phyloP scores from a whole-genome alignment of 371 early-diverging fungal genomes.

The Massospora cicadina region DNA sequence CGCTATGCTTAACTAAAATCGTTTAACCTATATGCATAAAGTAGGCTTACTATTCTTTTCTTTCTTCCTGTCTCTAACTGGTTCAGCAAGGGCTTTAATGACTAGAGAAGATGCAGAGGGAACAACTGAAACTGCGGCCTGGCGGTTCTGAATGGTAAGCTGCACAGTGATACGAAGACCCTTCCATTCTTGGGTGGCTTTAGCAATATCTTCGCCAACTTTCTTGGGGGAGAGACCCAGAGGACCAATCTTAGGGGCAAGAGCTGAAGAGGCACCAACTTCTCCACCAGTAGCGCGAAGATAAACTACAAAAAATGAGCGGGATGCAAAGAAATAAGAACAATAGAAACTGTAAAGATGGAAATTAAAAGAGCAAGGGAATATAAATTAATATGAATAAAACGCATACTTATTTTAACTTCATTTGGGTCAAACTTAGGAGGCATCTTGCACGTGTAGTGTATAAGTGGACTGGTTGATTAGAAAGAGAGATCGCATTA shows the following conservation, averaged over 20 bases:
- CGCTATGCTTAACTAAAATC: constrained; percentile 75
- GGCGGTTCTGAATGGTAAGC: constrained; percentile 99
- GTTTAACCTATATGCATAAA: neutral
- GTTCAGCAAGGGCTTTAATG: constrained; percentile 98
- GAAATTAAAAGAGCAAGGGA: neutral
- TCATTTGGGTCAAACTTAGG: constrained; percentile 80
- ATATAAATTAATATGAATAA: neutral
- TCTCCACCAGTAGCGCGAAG: constrained; percentile 98
- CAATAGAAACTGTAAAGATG: neutral
- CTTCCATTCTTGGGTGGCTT: constrained; percentile 98
- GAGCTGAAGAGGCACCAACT: constrained; percentile 94
- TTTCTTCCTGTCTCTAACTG: constrained; percentile 98
- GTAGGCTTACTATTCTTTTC: constrained; percentile 86
- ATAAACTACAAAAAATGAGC: constrained; percentile 45
- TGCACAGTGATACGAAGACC: constrained; percentile 96
- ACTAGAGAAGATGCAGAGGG: constrained; percentile 96
- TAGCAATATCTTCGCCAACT: constrained; percentile 99
- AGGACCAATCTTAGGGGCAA: constrained; percentile 99
- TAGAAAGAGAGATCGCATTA: too few species aligned
- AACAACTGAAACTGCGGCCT: constrained; percentile 93
- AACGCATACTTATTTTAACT: constrained; percentile 53
- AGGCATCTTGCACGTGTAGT: too few species aligned
- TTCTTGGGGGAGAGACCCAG: constrained; percentile 99
- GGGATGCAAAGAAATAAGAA: too few species aligned
- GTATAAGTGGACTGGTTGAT: too few species aligned